A percentile compares a stretch with the other conserved stretches of the same genome.
Evolutionary conservation across 1,284 basidiomycete genomes (phyloP).

Genomic region (Rhodotorula sp.): DNA sequence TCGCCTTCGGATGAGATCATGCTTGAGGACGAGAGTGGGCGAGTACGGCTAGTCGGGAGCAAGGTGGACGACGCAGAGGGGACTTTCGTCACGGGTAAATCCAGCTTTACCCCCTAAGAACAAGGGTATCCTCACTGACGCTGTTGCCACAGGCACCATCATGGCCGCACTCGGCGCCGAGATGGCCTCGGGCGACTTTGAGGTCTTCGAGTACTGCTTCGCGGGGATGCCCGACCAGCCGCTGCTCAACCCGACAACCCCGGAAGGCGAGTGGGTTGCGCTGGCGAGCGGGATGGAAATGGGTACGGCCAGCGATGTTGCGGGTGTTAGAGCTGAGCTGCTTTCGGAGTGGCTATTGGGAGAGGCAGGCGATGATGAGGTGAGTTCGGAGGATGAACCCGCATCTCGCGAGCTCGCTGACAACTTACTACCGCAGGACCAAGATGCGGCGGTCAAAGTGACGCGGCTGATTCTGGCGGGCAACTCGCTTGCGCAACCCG

Average conservation of each 20-base stretch:
- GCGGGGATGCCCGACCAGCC: conserved; percentile 72
- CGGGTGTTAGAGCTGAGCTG: conserved; percentile 72
- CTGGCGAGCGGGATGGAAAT: conserved; percentile 77
- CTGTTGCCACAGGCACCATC: conserved; percentile 61
- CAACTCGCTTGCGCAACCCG: conserved; percentile 68
- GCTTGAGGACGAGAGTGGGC: conserved; percentile 93
- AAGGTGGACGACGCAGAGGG: conserved; percentile 50
- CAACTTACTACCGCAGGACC: conserved; percentile 53
- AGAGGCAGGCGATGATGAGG: conserved; percentile 66
- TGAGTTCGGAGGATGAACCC: conserved; percentile 45
- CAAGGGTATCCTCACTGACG: background rate
- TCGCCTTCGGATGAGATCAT: conserved; percentile 77
- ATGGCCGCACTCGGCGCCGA: conserved; percentile 86
- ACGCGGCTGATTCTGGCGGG: conserved; percentile 81
- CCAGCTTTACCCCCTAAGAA: no score
- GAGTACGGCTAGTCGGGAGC: conserved; percentile 81
- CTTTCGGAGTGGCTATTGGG: conserved; percentile 83
- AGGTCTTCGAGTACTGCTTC: conserved; percentile 86
- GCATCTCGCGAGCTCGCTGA: background rate
- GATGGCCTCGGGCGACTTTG: conserved; percentile 83
- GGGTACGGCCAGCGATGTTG: conserved; percentile 56
- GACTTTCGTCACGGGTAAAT: conserved; percentile 68
- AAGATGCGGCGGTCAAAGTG: conserved; percentile 65
- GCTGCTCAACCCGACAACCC: conserved; percentile 43
- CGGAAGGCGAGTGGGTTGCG: conserved; percentile 69